A percentile compares a stretch with the other conserved stretches of the same genome.
Conservation (phyloP, 805 yeast species). For the Kluyveromyces siamensis region DNA sequence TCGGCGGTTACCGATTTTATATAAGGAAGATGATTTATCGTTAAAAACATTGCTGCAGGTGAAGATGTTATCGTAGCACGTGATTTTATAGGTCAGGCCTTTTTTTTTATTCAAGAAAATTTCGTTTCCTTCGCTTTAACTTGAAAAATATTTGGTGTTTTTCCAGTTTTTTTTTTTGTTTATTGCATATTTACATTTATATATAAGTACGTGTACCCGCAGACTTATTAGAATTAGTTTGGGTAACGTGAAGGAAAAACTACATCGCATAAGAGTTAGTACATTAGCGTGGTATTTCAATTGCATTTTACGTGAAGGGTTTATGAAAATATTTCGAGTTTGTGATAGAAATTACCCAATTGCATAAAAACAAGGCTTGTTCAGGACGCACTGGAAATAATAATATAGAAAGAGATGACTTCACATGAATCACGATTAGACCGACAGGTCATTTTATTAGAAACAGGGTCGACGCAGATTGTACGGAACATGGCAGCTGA, state of each 20-base stretch:
- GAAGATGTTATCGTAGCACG: no score
- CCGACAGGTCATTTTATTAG: constrained; percentile 45
- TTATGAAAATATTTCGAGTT: neutral
- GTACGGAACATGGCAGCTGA: constrained; percentile 96
- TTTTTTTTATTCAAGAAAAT: neutral
- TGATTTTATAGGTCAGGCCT: neutral
- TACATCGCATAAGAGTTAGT: neutral
- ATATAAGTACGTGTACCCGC: neutral
- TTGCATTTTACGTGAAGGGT: neutral
- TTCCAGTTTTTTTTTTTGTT: no score
- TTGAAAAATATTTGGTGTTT: neutral
- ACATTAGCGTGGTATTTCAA: neutral
- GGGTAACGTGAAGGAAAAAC: neutral
- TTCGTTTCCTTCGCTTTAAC: neutral
- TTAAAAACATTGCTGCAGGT: neutral
- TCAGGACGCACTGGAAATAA: neutral
- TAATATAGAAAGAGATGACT: constrained; percentile 15
- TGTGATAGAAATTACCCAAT: neutral
- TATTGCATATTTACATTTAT: neutral
- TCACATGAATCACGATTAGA: constrained; percentile 35
- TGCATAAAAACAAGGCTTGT: neutral
- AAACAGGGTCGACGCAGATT: constrained; percentile 90
- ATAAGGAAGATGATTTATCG: neutral
- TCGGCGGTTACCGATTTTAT: neutral
- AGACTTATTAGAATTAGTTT: neutral